Percentiles rank a stretch among this genome's conserved stretches.
phyloP scores from a whole-genome alignment of 1,139 yeast species.

The Kurtzmaniella quercitrusa region DNA sequence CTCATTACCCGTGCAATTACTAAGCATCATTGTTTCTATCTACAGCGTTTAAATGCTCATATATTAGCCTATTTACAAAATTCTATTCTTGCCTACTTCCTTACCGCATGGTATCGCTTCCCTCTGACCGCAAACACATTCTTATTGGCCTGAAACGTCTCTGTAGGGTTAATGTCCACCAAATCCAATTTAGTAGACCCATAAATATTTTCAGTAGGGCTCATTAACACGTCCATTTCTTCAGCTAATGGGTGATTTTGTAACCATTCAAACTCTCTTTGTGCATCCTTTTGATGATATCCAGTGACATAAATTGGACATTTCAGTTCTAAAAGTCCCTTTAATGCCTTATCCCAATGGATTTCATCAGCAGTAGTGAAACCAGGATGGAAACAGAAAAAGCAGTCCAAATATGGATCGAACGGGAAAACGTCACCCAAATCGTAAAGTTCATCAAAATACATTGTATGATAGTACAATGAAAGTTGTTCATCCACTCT shows the following conservation, averaged over 20 bases:
- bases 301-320: slow-evolving; percentile 92
- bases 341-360: slow-evolving; percentile 79
- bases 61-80: neutral
- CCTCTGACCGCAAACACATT: slow-evolving; percentile 90
- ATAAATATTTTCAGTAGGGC: slow-evolving; percentile 67
- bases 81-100: slow-evolving; percentile 14
- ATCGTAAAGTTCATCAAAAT: slow-evolving; percentile 85
- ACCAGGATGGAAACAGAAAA: slow-evolving; percentile 95
- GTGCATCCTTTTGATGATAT: slow-evolving; percentile 70
- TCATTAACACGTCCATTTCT: slow-evolving; percentile 78
- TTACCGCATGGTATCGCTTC: slow-evolving; percentile 87
- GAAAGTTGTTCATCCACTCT: slow-evolving; percentile 74
- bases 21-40: neutral
- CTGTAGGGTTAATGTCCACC: slow-evolving; percentile 87
- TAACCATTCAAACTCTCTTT: slow-evolving; percentile 71
- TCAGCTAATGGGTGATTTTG: slow-evolving; percentile 54
- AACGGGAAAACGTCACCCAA: slow-evolving; percentile 95
- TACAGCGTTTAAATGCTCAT: neutral
- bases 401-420: slow-evolving; percentile 91
- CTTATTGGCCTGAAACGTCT: slow-evolving; percentile 88
- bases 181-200: slow-evolving; percentile 92
- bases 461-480: slow-evolving; percentile 80
- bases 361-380: slow-evolving; percentile 78
- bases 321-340: slow-evolving; percentile 85
- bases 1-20: no score